These are phyloP conservation scores for Monosporascus sp. DNA, from an alignment of 2,329 filamentous ascomycete genomes.

Conservation along the genomic window DNA sequence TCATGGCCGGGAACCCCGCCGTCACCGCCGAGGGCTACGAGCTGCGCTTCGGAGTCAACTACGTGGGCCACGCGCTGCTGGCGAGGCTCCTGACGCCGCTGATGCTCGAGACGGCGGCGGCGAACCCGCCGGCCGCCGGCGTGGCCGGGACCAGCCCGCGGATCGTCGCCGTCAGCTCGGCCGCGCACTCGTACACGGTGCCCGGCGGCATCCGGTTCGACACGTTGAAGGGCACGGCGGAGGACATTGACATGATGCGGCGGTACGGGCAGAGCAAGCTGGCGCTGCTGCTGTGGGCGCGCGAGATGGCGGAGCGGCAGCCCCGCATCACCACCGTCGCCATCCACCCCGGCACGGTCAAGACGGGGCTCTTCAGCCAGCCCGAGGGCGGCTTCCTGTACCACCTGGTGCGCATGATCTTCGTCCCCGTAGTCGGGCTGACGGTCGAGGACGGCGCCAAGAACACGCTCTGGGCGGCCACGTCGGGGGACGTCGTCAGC, in stretches of 20 bases:
- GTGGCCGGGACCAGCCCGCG: constrained; percentile 13
- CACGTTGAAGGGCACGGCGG: constrained; percentile 15
- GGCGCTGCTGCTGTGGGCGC: constrained; percentile 39
- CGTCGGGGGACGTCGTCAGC: constrained; percentile 18
- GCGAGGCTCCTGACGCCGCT: constrained; percentile 27
- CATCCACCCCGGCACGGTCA: constrained; percentile 36
- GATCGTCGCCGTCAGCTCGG: constrained; percentile 16
- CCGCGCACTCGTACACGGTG: constrained; percentile 15
- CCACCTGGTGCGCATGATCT: not conserved
- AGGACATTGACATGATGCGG: constrained; percentile 21
- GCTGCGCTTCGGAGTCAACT: constrained; percentile 37
- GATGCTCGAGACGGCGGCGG: constrained; percentile 16
- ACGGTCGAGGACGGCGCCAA: constrained; percentile 27
- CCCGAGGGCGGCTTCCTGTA: constrained; percentile 3
- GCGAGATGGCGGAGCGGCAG: constrained; percentile 32
- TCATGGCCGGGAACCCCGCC: constrained; percentile 27
- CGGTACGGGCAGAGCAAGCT: constrained; percentile 44
- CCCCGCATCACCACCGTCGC: constrained; percentile 29
- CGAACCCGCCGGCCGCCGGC: constrained; percentile 18
- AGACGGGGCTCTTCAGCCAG: constrained; percentile 24
- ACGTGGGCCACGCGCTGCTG: constrained; percentile 37
- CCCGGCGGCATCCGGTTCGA: constrained; percentile 25
- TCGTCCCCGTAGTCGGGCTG: constrained; percentile 6
- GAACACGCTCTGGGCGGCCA: constrained; percentile 34
- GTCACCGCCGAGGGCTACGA: constrained; percentile 37